A percentile compares a stretch with the other conserved stretches of the same genome.
phyloP scores from a whole-genome alignment of 371 early-diverging fungal genomes.

The Blakeslea trispora region DNA sequence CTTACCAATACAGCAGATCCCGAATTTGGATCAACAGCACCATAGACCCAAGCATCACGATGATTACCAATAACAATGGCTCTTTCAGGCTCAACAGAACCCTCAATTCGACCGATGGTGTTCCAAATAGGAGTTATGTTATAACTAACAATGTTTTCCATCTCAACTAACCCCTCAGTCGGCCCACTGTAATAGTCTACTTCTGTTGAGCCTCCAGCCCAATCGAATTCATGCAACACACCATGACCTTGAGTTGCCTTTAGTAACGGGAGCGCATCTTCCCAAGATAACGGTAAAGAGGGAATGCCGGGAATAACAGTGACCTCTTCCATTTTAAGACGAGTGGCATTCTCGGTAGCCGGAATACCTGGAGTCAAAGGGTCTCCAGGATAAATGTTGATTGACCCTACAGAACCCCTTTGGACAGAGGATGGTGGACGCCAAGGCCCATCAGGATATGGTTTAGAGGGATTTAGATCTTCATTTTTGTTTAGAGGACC shows the following conservation, averaged over 20 bases:
- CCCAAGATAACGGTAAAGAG: slow-evolving; percentile 67
- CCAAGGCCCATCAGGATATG: slow-evolving; percentile 73
- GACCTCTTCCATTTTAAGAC: slow-evolving; percentile 54
- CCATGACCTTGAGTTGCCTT: slow-evolving; percentile 57
- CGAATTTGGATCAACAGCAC: slow-evolving; percentile 70
- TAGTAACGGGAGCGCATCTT: slow-evolving; percentile 63
- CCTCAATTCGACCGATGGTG: slow-evolving; percentile 63
- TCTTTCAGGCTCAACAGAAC: slow-evolving; percentile 59
- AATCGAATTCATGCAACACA: slow-evolving; percentile 32
- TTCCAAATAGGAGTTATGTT: slow-evolving; percentile 71
- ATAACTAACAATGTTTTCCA: slow-evolving; percentile 58
- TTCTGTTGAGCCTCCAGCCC: slow-evolving; percentile 57
- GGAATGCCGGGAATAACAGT: slow-evolving; percentile 60
- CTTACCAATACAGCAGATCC: slow-evolving; percentile 61
- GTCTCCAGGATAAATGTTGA: slow-evolving; percentile 59
- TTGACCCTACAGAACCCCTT: slow-evolving; percentile 61
- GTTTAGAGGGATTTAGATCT: slow-evolving; percentile 30
- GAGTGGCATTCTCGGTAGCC: slow-evolving; percentile 55
- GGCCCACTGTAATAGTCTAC: slow-evolving; percentile 61
- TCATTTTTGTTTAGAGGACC: slow-evolving; percentile 39
- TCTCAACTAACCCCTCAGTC: slow-evolving; percentile 50
- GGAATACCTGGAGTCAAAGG: slow-evolving; percentile 69
- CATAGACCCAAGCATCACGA: slow-evolving; percentile 75
- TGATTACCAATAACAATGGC: slow-evolving; percentile 57
- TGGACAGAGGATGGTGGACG: slow-evolving; percentile 61